These are phyloP conservation scores for Trichomonascaceae sp. DNA, from an alignment of 1,139 yeast genomes.

Conservation along the genomic window DNA sequence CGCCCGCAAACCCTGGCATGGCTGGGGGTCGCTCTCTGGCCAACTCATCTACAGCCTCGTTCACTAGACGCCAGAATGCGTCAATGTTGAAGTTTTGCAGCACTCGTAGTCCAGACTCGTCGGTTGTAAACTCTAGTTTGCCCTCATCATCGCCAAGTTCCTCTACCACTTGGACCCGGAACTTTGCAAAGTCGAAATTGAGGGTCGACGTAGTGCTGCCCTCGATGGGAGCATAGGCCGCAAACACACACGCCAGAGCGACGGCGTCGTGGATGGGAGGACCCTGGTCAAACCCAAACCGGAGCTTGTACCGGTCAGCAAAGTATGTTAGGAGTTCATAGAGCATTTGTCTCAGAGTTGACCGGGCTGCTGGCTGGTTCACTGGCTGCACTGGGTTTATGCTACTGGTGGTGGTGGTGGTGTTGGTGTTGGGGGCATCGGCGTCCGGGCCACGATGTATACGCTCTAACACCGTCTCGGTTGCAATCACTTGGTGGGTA, in stretches of 20 bases:
- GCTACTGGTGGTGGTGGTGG: slow-evolving; percentile 4
- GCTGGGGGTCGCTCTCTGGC: too few relatives aligned
- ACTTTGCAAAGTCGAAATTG: slow-evolving; percentile 25
- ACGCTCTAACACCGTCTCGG: slow-evolving; percentile 29
- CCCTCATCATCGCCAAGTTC: slow-evolving; percentile 23
- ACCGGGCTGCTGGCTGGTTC: slow-evolving; percentile 18
- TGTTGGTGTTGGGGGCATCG: background rate
- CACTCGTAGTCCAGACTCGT: slow-evolving; percentile 32
- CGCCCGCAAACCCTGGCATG: too few relatives aligned
- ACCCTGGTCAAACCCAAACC: slow-evolving; percentile 38
- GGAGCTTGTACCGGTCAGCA: slow-evolving; percentile 32
- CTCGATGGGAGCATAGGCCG: slow-evolving; percentile 24
- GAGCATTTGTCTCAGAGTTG: slow-evolving; percentile 39
- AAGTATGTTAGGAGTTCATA: slow-evolving; percentile 47
- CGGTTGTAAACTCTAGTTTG: slow-evolving; percentile 19
- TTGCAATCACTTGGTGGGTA: slow-evolving; percentile 58
- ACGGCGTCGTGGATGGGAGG: slow-evolving; percentile 81
- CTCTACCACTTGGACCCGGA: slow-evolving; percentile 26
- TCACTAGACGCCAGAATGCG: slow-evolving; percentile 41
- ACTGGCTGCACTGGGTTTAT: background rate
- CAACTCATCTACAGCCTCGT: slow-evolving; percentile 31
- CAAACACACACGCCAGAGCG: slow-evolving; percentile 49
- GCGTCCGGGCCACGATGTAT: slow-evolving; percentile 13
- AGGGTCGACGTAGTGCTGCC: slow-evolving; percentile 8
- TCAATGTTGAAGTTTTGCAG: slow-evolving; percentile 33